Evolutionary conservation across 768 basidiomycete species (phyloP).

Genomic region (Pleurotus citrinopileatus): DNA sequence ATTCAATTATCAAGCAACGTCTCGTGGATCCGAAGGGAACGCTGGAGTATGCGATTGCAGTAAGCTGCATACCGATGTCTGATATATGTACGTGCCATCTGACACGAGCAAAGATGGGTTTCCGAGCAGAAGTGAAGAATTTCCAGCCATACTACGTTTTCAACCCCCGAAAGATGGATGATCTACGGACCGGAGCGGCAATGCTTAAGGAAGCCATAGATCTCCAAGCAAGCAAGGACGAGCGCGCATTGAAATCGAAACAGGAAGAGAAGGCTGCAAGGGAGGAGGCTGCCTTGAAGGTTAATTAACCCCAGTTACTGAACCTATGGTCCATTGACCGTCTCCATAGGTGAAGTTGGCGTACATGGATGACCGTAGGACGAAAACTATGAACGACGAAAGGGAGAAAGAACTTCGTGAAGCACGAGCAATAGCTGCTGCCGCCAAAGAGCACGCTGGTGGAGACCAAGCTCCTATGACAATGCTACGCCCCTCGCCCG

Average conservation of each 20-base stretch:
- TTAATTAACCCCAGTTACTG: not conserved
- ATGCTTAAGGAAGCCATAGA: constrained; percentile 64
- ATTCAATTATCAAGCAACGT: constrained; percentile 59
- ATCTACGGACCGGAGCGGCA: constrained; percentile 60
- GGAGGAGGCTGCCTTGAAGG: constrained; percentile 55
- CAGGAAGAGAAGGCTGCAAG: constrained; percentile 58
- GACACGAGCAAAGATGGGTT: constrained; percentile 56
- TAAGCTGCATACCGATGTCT: constrained; percentile 32
- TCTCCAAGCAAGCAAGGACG: constrained; percentile 47
- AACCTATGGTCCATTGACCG: constrained; percentile 3
- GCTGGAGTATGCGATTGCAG: constrained; percentile 78
- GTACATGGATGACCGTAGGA: constrained; percentile 75
- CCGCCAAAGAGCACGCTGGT: constrained; percentile 14
- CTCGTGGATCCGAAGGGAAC: constrained; percentile 73
- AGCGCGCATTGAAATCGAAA: constrained; percentile 43
- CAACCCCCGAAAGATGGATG: constrained; percentile 45
- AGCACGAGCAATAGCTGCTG: constrained; percentile 32
- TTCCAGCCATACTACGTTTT: constrained; percentile 77
- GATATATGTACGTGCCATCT: constrained; percentile 6
- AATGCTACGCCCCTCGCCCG: not conserved
- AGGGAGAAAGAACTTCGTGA: constrained; percentile 53
- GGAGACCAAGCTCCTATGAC: not conserved
- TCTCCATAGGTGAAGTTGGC: constrained; percentile 65
- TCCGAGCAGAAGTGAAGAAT: constrained; percentile 63
- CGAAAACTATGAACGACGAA: constrained; percentile 50